phyloP scores from a whole-genome alignment of 2,329 filamentous ascomycete species.

The Ambrosiella cleistominuta region DNA sequence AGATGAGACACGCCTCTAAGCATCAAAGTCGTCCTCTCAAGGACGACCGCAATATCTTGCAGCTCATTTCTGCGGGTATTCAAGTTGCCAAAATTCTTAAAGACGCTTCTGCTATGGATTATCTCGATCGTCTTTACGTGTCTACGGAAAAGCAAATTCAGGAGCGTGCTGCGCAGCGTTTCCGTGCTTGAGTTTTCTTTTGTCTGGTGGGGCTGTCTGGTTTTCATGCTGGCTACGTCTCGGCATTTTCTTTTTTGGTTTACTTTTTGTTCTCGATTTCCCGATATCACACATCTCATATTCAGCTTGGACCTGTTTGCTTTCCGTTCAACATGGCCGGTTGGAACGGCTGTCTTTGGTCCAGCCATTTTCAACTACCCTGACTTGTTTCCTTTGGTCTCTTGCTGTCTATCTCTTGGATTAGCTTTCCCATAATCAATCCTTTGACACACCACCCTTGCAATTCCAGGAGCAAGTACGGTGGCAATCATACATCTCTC shows the following conservation, averaged over 20 bases:
- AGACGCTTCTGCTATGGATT: constrained; percentile 69
- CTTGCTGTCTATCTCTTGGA: not conserved
- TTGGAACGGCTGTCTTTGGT: not conserved
- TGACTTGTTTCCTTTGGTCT: not conserved
- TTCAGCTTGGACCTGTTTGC: not conserved
- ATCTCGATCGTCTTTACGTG: constrained; percentile 65
- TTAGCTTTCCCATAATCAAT: too few species aligned
- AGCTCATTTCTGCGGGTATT: constrained; percentile 71
- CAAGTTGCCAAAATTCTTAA: constrained; percentile 79
- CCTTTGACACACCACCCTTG: too few species aligned
- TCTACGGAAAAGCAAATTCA: constrained; percentile 65
- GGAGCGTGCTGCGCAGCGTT: constrained; percentile 35
- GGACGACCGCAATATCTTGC: constrained; percentile 75
- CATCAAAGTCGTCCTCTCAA: constrained; percentile 69
- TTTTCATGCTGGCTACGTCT: constrained; percentile 1
- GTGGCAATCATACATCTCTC: too few species aligned
- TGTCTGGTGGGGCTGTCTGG: not conserved
- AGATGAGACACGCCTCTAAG: constrained; percentile 73
- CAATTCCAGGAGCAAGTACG: too few species aligned
- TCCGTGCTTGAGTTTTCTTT: constrained; percentile 19
- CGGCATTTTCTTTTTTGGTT: constrained; percentile 3
- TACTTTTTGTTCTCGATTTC: not conserved
- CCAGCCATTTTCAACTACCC: not conserved
- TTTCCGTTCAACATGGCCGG: not conserved
- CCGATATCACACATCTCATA: not conserved